Base-by-base conservation (phyloP, 208 protist genomes). In the Trypanosoma cruzi region DNA sequence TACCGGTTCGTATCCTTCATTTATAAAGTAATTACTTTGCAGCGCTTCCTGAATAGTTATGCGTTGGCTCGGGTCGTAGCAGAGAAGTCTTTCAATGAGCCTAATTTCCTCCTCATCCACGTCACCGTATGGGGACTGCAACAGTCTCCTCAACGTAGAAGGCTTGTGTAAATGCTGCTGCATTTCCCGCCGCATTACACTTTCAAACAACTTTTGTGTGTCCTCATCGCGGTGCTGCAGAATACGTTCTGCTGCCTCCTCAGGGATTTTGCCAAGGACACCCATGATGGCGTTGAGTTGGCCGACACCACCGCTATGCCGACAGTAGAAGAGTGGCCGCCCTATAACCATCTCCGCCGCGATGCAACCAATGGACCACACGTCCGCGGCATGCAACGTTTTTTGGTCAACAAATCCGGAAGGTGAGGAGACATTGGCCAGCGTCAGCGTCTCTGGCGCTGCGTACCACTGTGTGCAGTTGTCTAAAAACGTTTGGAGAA, bases 401-500 rank as follows among this genome's bases (percentile, higher is more conserved):
- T 85, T 81, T 56, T 90, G 72, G 53, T 93, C 85, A 42, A 95
- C 85, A 67, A 88, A 88, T 37, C 89, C 89, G 1, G 89, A 86
- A 37, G 96, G 87, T 54, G 67, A 82, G 36, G 77, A 86, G 48
- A 73, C 74, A 4, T 71, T 61, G 16, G 86, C 90, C n/a, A 97
- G 81, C 0, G 98, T 87, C 24, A 99, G 85, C 60, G 99, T 99
- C 64, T 99, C 98, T 11, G 98, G 98, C 28, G 98, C 97, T 7
- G 98, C 86, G 77, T 99, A 99, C 98, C 98, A 99, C 64, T 98
- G 88, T 20, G 92, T 95, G 73, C 78, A 90, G 66, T 90, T 93
- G 70, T 90, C 86, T 22, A 93, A 75, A 32, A 90, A 55, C 3
- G 90, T 95, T 65, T 89, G 68, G 48, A 82, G 68, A 57, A 68